Evolutionary conservation across 331 rosid genomes (phyloP).

Genomic region (Quercus tomentella): DNA sequence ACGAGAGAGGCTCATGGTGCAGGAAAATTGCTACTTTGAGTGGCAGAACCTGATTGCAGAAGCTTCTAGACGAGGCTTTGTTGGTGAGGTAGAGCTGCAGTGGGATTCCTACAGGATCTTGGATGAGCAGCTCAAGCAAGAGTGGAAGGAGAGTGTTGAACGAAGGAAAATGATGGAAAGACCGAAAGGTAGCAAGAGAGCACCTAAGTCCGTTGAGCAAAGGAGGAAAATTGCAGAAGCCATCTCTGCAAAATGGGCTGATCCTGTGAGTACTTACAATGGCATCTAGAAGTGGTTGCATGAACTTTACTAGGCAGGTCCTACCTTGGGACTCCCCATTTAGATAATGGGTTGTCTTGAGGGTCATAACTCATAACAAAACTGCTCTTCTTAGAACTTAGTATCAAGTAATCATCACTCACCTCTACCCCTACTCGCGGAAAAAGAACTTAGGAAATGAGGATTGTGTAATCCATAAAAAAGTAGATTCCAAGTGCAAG

Average conservation of each 20-base stretch:
- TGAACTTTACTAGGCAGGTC: conserved; percentile 2
- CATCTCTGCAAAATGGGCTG: conserved; percentile 88
- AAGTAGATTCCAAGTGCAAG: background rate
- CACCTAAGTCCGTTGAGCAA: conserved; percentile 87
- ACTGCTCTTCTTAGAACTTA: background rate
- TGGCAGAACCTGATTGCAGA: conserved; percentile 86
- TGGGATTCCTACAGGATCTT: conserved; percentile 74
- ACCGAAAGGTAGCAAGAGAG: conserved; percentile 55
- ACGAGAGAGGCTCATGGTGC: conserved; percentile 49
- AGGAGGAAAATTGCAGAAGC: conserved; percentile 86
- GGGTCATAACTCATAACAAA: background rate
- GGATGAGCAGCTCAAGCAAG: conserved; percentile 51
- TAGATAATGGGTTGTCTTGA: background rate
- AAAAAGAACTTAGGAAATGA: background rate
- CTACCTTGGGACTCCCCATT: background rate
- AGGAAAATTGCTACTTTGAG: conserved; percentile 68
- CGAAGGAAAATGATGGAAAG: conserved; percentile 45
- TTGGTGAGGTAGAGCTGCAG: conserved; percentile 69
- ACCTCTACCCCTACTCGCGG: background rate
- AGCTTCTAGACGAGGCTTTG: conserved; percentile 69
- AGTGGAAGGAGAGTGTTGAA: conserved; percentile 62
- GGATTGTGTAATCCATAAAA: background rate
- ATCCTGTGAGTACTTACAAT: conserved; percentile 60
- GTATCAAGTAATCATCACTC: background rate
- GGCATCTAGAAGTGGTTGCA: conserved; percentile 13